Percentiles rank a stretch among this genome's conserved stretches.
Evolutionary conservation across 176 grass and related monocot species (phyloP).

Genomic region (Ananas comosus): DNA sequence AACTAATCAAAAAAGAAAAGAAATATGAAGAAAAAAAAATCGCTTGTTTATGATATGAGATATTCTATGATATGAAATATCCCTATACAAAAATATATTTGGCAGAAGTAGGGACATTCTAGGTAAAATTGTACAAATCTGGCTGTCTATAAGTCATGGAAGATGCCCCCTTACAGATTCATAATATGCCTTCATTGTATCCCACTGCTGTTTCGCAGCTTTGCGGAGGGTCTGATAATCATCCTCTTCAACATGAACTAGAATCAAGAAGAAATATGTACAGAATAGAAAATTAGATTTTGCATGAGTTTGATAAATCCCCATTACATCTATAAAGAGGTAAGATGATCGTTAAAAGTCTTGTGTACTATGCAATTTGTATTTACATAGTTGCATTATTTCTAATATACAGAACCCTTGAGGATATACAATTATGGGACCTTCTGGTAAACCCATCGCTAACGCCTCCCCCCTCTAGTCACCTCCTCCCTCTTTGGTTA

Average conservation of each 20-base stretch:
- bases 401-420: too few species aligned
- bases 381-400: background rate
- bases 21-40: background rate
- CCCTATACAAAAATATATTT: background rate
- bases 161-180: conserved; percentile 42
- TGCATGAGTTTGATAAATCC: background rate
- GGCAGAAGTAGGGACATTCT: background rate
- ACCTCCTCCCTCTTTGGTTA: too few species aligned
- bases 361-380: background rate
- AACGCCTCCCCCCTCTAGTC: too few species aligned
- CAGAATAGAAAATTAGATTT: background rate
- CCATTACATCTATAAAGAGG: background rate
- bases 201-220: conserved; percentile 75
- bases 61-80: background rate
- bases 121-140: background rate
- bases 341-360: background rate
- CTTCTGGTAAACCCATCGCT: too few species aligned
- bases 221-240: conserved; percentile 60
- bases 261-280: background rate
- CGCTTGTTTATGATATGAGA: background rate
- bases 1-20: too few species aligned
- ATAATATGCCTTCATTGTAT: conserved; percentile 88
- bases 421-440: too few species aligned
- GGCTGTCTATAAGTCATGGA: background rate
- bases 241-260: conserved; percentile 41